A percentile compares a stretch with the other conserved stretches of the same genome.
phyloP scores from a whole-genome alignment of 306 rosid genomes.

The Glycine tomentella region DNA sequence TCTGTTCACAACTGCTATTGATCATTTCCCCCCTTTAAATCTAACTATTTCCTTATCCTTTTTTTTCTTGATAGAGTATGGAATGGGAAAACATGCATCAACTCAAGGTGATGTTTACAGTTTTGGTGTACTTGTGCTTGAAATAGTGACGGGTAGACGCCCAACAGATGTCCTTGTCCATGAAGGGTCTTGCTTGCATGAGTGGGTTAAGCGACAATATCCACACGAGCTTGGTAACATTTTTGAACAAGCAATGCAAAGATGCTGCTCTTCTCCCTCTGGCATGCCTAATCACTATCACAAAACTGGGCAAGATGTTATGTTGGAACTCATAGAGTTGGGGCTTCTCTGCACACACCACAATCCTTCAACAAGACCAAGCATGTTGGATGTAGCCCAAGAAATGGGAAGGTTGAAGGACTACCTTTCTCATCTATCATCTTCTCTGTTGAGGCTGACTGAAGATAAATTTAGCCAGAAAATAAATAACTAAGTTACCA shows the following conservation, averaged over 20 bases:
- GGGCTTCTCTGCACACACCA: slow-evolving; percentile 74
- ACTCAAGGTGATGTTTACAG: slow-evolving; percentile 73
- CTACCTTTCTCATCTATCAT: slow-evolving; percentile 51
- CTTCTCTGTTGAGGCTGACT: slow-evolving; percentile 25
- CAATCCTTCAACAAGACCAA: slow-evolving; percentile 67
- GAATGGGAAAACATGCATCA: slow-evolving; percentile 69
- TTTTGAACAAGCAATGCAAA: slow-evolving; percentile 58
- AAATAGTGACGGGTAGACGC: slow-evolving; percentile 65
- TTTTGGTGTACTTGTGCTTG: slow-evolving; percentile 70
- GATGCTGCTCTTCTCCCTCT: slow-evolving; percentile 30
- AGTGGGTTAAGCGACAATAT: slow-evolving; percentile 65
- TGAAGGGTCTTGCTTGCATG: slow-evolving; percentile 70
- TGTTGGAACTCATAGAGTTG: slow-evolving; percentile 68
- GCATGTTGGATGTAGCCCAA: slow-evolving; percentile 67
- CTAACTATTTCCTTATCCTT: neutral
- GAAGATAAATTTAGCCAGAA: slow-evolving; percentile 21
- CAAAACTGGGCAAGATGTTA: slow-evolving; percentile 53
- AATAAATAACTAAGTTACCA: neutral
- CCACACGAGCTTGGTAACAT: slow-evolving; percentile 55
- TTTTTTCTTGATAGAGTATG: slow-evolving; percentile 60
- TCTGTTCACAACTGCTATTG: neutral
- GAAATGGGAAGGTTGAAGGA: slow-evolving; percentile 75
- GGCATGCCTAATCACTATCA: slow-evolving; percentile 42
- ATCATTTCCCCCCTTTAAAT: neutral
- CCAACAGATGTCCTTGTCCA: slow-evolving; percentile 67